These are phyloP conservation scores for Flaveria ramosissima DNA, from an alignment of 129 eudicot species.

Conservation along the genomic window DNA sequence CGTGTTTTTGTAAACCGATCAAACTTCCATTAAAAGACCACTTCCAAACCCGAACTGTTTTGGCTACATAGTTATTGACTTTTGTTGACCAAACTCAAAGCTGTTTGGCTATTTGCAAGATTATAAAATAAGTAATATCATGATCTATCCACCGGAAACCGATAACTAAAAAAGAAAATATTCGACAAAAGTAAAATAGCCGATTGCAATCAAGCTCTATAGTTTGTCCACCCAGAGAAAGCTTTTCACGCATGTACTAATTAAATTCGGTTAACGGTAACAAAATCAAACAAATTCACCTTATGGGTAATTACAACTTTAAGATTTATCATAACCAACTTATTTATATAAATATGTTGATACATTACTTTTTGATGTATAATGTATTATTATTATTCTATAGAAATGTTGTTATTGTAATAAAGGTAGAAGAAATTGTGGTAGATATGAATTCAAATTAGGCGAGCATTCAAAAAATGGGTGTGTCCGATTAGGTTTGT, in stretches of 20 bases:
- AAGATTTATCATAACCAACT: neutral
- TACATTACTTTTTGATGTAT: neutral
- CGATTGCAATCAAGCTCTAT: neutral
- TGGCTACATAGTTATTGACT: too few species aligned
- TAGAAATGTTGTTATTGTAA: neutral
- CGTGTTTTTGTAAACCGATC: too few species aligned
- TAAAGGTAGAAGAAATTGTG: neutral
- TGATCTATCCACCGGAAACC: neutral
- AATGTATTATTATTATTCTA: too few species aligned
- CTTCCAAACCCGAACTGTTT: too few species aligned
- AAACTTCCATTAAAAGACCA: too few species aligned
- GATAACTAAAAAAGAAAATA: neutral
- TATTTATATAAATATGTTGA: neutral
- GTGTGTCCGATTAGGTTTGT: slow-evolving; percentile 20
- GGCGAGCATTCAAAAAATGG: slow-evolving; percentile 33
- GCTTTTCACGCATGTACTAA: too few species aligned
- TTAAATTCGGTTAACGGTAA: too few species aligned
- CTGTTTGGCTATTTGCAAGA: neutral
- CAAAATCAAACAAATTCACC: neutral
- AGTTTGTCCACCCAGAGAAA: neutral
- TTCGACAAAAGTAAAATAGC: neutral
- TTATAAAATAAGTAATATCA: neutral
- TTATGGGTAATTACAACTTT: neutral
- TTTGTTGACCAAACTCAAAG: too few species aligned
- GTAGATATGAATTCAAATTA: slow-evolving; percentile 35